phyloP scores from a whole-genome alignment of 2,329 filamentous ascomycete species.

The Colletotrichum kahawae region DNA sequence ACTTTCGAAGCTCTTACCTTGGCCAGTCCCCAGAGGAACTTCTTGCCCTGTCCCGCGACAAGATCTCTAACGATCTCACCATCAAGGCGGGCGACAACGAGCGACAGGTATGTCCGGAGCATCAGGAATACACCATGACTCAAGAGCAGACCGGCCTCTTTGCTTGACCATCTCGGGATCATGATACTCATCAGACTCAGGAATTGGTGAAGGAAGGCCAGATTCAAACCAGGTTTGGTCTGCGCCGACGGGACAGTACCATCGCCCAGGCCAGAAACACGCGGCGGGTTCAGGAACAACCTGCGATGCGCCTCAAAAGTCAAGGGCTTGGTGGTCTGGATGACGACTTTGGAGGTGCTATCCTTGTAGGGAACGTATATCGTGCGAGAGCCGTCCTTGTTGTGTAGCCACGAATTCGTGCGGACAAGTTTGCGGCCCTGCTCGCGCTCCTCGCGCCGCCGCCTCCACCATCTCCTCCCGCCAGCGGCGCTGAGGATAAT shows the following conservation, averaged over 20 bases:
- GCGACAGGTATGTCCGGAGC: slow-evolving; percentile 89
- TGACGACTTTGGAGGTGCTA: slow-evolving; percentile 87
- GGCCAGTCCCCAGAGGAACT: slow-evolving; percentile 84
- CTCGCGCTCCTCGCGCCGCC: slow-evolving; percentile 76
- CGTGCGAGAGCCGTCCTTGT: slow-evolving; percentile 92
- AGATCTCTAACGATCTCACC: slow-evolving; percentile 96
- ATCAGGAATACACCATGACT: slow-evolving; percentile 91
- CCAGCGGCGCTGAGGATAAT: slow-evolving; percentile 83
- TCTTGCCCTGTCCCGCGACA: slow-evolving; percentile 90
- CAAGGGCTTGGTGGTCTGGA: slow-evolving; percentile 85
- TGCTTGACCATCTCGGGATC: slow-evolving; percentile 94
- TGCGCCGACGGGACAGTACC: slow-evolving; percentile 82
- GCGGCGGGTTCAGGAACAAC: slow-evolving; percentile 88
- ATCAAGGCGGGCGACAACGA: slow-evolving; percentile 90
- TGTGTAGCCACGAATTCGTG: slow-evolving; percentile 89
- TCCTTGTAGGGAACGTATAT: slow-evolving; percentile 95
- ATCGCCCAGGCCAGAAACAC: slow-evolving; percentile 78
- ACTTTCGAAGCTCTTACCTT: slow-evolving; percentile 57
- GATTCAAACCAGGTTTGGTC: slow-evolving; percentile 91
- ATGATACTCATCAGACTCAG: slow-evolving; percentile 96
- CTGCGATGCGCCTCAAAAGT: slow-evolving; percentile 97
- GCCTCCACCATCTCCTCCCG: slow-evolving; percentile 77
- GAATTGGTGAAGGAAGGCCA: slow-evolving; percentile 97
- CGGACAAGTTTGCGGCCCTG: slow-evolving; percentile 82
- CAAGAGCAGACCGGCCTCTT: slow-evolving; percentile 88